These are phyloP conservation scores for Phaeosphaeria sp. DNA, from an alignment of 2,329 filamentous ascomycete genomes.

Conservation along the genomic window DNA sequence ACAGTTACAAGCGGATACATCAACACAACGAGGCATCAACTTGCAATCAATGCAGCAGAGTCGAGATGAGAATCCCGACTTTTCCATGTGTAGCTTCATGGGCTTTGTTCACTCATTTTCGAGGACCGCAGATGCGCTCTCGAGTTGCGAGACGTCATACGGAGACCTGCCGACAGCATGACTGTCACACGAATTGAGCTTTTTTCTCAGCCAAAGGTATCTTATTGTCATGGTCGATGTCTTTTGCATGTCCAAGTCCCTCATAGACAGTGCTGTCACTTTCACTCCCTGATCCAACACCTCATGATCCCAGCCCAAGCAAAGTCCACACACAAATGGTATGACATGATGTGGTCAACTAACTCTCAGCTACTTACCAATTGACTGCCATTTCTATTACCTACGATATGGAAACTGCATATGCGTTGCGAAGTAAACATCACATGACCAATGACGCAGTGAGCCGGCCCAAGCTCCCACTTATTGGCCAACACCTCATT, in stretches of 20 bases:
- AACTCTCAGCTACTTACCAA: not conserved
- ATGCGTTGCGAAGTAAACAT: slow-evolving; percentile 2
- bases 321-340: not conserved
- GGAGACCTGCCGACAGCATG: not conserved
- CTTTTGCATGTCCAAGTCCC: not conserved
- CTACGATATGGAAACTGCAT: not conserved
- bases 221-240: not conserved
- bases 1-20: slow-evolving; percentile 14
- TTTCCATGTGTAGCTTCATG: not conserved
- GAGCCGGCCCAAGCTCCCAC: slow-evolving; percentile 17
- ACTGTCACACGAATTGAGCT: not conserved
- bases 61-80: not conserved
- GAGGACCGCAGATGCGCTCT: not conserved
- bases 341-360: not conserved
- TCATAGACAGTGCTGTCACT: not conserved
- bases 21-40: not conserved
- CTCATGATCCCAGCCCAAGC: not conserved
- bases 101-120: not conserved
- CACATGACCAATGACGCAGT: slow-evolving; percentile 29
- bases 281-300: not conserved
- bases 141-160: not conserved
- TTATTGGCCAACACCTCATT: slow-evolving; percentile 3
- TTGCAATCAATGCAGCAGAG: not conserved
- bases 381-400: not conserved
- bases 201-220: not conserved